Evolutionary conservation across 495 filamentous ascomycete species (phyloP).

Genomic region (Bryoglossum gracile): DNA sequence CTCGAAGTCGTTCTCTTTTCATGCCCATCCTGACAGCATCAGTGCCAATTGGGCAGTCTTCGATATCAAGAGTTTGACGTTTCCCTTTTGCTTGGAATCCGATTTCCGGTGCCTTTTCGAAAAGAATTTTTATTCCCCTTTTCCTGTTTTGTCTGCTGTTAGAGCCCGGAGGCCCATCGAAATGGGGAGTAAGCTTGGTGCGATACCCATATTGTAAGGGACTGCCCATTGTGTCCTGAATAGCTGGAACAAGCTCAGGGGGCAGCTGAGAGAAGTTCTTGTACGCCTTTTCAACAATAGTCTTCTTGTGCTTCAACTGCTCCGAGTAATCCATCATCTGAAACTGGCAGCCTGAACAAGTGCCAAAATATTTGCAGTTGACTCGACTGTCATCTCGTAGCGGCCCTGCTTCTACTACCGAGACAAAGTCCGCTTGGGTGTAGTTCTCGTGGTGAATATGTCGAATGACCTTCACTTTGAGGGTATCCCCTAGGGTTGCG

Average conservation of each 20-base stretch:
- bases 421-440: conserved; percentile 71
- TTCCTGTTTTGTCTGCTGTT: conserved; percentile 30
- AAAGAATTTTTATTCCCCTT: conserved; percentile 35
- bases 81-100: conserved; percentile 83
- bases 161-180: conserved; percentile 58
- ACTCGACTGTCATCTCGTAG: conserved; percentile 70
- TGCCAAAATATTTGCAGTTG: conserved; percentile 75
- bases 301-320: conserved; percentile 77
- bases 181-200: conserved; percentile 95
- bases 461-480: conserved; percentile 69
- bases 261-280: conserved; percentile 78
- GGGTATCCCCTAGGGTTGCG: conserved; percentile 73
- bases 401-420: conserved; percentile 63
- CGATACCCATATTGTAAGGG: conserved; percentile 89
- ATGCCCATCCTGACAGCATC: conserved; percentile 72
- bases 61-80: conserved; percentile 74
- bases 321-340: conserved; percentile 90
- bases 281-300: conserved; percentile 87
- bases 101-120: conserved; percentile 61
- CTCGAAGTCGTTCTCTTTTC: conserved; percentile 61
- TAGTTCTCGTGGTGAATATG: conserved; percentile 55
- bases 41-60: conserved; percentile 94
- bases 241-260: conserved; percentile 63
- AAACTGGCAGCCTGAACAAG: conserved; percentile 90
- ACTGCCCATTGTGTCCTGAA: conserved; percentile 80